Evolutionary conservation across 352 stramenopile genomes (phyloP), one percentile per base, ranked within the genome.

Genomic region (Globisporangium lucens): DNA sequence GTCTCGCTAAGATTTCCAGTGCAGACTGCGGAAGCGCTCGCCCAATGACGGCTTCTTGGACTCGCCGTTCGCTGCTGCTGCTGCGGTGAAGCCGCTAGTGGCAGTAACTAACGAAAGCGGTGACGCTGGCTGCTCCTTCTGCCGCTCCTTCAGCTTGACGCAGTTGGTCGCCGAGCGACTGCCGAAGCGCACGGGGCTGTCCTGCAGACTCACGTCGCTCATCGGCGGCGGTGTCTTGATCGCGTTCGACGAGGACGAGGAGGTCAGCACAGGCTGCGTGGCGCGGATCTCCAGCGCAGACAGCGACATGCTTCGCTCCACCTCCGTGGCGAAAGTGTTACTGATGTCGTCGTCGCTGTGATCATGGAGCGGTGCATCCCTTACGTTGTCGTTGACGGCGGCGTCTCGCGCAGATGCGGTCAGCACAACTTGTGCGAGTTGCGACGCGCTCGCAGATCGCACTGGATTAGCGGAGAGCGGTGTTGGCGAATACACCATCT

Each of bases 11-110:
- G 63, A 36, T 58, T 75, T 75, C 65, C 72, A 82, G 9, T 68
- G 72, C 43, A 79, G 68, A 46, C 70, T 82, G 58, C 75, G 68
- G 36, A 82, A 66, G 27, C 72, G 72, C 1, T 77, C 72, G 33
- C 75, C 67, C 8, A 81, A 53, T 10, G 75, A 78, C 53, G 65
- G 65, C 56, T 73, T 77, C 68, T 70, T 75, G 20, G 36, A 3
- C 4, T 47, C 47, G 60, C 61, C 33, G 20, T 15, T 63, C 29
- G 10, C 24, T 22, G 35, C 43, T 22, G 7, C 15, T n/a, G 35
- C 43, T 22, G 7, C 6, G 17, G 20, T 51, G 49, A 3, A 27
- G 49, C 49, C 33, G n/a, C 7, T 24, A n/a, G n/a, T 55, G 24
- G 17, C 46, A 15, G 17, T 0, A 17, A 12, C 8, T 3, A 4